phyloP scores from a whole-genome alignment of 805 yeast species.

The Candida oleophila region DNA sequence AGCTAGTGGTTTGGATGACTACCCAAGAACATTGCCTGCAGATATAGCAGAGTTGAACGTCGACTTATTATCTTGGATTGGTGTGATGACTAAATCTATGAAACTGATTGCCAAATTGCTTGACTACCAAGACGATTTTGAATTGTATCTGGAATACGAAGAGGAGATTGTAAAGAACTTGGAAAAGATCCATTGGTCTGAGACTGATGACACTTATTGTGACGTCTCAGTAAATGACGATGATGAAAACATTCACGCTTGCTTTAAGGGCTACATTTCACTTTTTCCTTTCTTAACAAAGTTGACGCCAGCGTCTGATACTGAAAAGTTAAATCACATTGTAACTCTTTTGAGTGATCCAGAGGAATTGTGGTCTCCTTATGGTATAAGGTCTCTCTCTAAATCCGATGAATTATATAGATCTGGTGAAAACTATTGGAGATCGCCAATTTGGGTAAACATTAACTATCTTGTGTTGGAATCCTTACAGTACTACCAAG shows the following conservation, averaged over 20 bases:
- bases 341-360: slow-evolving; percentile 65
- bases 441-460: slow-evolving; percentile 91
- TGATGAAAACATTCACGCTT: slow-evolving; percentile 65
- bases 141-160: slow-evolving; percentile 53
- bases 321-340: slow-evolving; percentile 47
- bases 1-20: slow-evolving; percentile 94
- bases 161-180: slow-evolving; percentile 60
- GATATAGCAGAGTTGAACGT: slow-evolving; percentile 89
- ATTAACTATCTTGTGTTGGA: slow-evolving; percentile 83
- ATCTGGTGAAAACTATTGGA: slow-evolving; percentile 90
- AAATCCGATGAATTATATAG: slow-evolving; percentile 63
- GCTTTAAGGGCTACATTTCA: slow-evolving; percentile 87
- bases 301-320: slow-evolving; percentile 49
- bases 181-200: slow-evolving; percentile 80
- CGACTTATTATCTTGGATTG: slow-evolving; percentile 90
- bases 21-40: slow-evolving; percentile 80
- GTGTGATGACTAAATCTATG: slow-evolving; percentile 86
- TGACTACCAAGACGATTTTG: slow-evolving; percentile 57
- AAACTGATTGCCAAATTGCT: slow-evolving; percentile 65
- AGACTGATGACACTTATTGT: slow-evolving; percentile 65
- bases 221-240: slow-evolving; percentile 76
- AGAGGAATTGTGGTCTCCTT: slow-evolving; percentile 70
- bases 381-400: slow-evolving; percentile 81
- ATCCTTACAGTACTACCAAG: slow-evolving; percentile 56
- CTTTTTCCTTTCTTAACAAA: slow-evolving; percentile 80